These are phyloP conservation scores for Beauveria bassiana DNA, from an alignment of 2,329 filamentous ascomycete genomes.

Conservation along the genomic window DNA sequence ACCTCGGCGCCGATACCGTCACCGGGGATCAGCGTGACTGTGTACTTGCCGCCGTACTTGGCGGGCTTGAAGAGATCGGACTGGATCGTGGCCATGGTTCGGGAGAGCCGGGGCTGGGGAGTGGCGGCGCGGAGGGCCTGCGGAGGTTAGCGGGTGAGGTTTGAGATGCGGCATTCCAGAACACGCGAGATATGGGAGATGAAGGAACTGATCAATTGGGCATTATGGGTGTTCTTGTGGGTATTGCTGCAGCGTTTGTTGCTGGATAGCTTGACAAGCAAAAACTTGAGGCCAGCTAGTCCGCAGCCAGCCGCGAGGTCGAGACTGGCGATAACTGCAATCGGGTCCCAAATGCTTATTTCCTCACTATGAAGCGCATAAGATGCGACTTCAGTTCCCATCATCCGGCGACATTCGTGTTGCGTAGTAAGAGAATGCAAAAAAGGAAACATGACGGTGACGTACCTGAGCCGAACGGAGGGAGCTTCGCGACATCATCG, in stretches of 20 bases:
- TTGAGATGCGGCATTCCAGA: neutral
- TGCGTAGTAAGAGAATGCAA: neutral
- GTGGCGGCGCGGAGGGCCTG: conserved; percentile 47
- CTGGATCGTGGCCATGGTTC: conserved; percentile 71
- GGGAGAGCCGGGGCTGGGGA: conserved; percentile 37
- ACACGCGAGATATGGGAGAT: too few species aligned
- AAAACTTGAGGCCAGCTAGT: neutral
- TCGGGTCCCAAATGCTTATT: neutral
- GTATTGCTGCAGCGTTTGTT: neutral
- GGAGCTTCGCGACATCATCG: conserved; percentile 53
- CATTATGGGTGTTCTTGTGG: neutral
- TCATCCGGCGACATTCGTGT: neutral
- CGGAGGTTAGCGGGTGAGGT: neutral
- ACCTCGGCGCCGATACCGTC: conserved; percentile 98
- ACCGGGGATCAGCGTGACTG: conserved; percentile 95
- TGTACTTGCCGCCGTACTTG: conserved; percentile 99
- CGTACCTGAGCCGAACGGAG: conserved; percentile 50
- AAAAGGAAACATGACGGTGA: conserved; percentile 11
- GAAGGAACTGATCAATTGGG: neutral
- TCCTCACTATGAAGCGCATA: neutral
- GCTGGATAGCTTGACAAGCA: neutral
- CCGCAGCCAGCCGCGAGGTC: neutral
- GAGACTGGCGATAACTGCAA: neutral
- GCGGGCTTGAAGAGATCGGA: conserved; percentile 98
- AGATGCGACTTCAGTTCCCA: neutral